These are phyloP conservation scores for Alternaria ventricosa DNA, from an alignment of 2,329 filamentous ascomycete genomes.

Conservation along the genomic window DNA sequence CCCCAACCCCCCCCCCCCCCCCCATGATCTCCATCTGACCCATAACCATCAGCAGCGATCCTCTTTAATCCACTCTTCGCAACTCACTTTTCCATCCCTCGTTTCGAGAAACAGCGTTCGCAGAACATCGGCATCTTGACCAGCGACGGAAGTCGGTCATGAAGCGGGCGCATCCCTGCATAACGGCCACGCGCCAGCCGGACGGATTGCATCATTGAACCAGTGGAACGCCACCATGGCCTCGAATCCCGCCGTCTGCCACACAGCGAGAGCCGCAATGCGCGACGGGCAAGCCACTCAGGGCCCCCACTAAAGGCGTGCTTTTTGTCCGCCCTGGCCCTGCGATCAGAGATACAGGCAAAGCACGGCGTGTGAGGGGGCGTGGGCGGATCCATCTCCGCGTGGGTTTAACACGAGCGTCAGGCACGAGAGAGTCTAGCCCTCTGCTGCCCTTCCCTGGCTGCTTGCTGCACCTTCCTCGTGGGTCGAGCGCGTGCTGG, in stretches of 20 bases:
- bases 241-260: neutral
- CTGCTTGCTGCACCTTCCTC: constrained; percentile 13
- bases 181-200: neutral
- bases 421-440: constrained; percentile 1
- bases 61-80: neutral
- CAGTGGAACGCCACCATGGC: constrained; percentile 7
- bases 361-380: neutral
- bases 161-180: constrained; percentile 1
- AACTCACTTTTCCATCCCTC: neutral
- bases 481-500: constrained; percentile 17
- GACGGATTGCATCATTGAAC: constrained; percentile 9
- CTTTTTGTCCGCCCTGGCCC: neutral
- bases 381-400: neutral
- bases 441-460: neutral
- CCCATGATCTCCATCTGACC: neutral
- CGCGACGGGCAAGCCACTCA: neutral
- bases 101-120: neutral
- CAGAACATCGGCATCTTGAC: neutral
- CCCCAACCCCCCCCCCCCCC: no score
- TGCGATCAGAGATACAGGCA: neutral
- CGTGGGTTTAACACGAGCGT: constrained; percentile 14
- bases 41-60: neutral
- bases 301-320: constrained; percentile 5
- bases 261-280: neutral
- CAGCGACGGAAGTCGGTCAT: constrained; percentile 6